phyloP scores from a whole-genome alignment of 495 filamentous ascomycete species.

The Podospora pseudopauciseta region DNA sequence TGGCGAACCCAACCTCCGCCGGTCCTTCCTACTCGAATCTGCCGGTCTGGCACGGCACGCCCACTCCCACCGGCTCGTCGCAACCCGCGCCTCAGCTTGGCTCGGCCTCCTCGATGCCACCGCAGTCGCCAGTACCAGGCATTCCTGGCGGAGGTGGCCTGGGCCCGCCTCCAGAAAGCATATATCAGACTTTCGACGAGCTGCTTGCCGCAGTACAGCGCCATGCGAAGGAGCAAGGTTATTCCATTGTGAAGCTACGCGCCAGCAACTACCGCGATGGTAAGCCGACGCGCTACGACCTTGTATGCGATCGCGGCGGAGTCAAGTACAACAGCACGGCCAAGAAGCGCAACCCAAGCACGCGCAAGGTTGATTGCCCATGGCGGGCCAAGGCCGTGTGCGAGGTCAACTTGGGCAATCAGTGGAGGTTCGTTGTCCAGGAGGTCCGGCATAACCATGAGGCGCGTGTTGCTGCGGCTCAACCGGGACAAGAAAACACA shows the following conservation, averaged over 20 bases:
- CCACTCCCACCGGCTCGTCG: constrained; percentile 24
- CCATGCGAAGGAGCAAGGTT: constrained; percentile 48
- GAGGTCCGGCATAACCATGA: constrained; percentile 49
- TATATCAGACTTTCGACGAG: constrained; percentile 46
- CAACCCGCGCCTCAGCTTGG: constrained; percentile 2
- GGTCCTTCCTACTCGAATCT: constrained; percentile 27
- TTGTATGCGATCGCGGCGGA: constrained; percentile 51
- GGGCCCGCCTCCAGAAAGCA: constrained; percentile 46
- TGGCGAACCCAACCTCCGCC: constrained; percentile 33
- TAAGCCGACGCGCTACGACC: constrained; percentile 49
- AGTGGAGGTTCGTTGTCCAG: constrained; percentile 50
- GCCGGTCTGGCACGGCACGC: constrained; percentile 27
- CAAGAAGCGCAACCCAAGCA: constrained; percentile 51
- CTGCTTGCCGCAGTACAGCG: constrained; percentile 43
- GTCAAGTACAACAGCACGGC: constrained; percentile 53
- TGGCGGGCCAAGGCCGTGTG: constrained; percentile 52
- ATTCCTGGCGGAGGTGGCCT: constrained; percentile 21
- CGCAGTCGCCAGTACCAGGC: constrained; percentile 32
- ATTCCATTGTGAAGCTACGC: constrained; percentile 49
- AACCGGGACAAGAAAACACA: constrained; percentile 43
- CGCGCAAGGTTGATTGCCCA: constrained; percentile 51
- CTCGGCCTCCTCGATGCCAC: constrained; percentile 29
- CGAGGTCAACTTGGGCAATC: constrained; percentile 48
- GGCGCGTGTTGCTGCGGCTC: constrained; percentile 39
- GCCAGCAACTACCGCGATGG: constrained; percentile 50